These are phyloP conservation scores for Blastobotrys persicus DNA, from an alignment of 1,139 yeast species.

Conservation along the genomic window DNA sequence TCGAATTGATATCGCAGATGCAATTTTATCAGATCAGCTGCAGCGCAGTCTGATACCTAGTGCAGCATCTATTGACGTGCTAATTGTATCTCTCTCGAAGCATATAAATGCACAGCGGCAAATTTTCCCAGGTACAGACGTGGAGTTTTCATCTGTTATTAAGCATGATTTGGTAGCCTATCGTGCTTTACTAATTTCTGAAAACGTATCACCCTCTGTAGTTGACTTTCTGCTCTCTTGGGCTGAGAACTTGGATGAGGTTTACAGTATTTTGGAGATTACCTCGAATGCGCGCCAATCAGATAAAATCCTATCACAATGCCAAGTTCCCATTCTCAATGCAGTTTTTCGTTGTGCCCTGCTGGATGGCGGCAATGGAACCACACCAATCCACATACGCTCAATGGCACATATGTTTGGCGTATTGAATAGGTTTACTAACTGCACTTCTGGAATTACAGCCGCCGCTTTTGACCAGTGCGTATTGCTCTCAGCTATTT, in stretches of 20 bases:
- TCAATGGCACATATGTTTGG: slow-evolving; percentile 38
- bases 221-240: slow-evolving; percentile 32
- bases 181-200: slow-evolving; percentile 25
- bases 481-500: slow-evolving; percentile 29
- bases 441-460: slow-evolving; percentile 26
- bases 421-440: slow-evolving; percentile 29
- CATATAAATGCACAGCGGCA: slow-evolving; percentile 27
- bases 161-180: slow-evolving; percentile 25
- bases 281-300: slow-evolving; percentile 27
- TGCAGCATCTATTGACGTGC: slow-evolving; percentile 28
- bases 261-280: slow-evolving; percentile 30
- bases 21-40: slow-evolving; percentile 20
- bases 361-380: slow-evolving; percentile 11
- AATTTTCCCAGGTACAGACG: slow-evolving; percentile 23
- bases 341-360: slow-evolving; percentile 26
- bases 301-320: slow-evolving; percentile 26
- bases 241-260: slow-evolving; percentile 30
- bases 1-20: slow-evolving; percentile 29
- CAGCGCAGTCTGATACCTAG: slow-evolving; percentile 20
- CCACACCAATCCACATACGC: slow-evolving; percentile 25
- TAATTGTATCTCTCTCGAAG: slow-evolving; percentile 26
- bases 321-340: slow-evolving; percentile 32
- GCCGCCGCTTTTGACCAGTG: slow-evolving; percentile 32
- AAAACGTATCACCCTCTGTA: slow-evolving; percentile 27
- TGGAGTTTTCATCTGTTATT: slow-evolving; percentile 26